Evolutionary conservation across 345 rosid genomes (phyloP), one percentile per base, ranked within the genome.

Genomic region (Brassica incana): DNA sequence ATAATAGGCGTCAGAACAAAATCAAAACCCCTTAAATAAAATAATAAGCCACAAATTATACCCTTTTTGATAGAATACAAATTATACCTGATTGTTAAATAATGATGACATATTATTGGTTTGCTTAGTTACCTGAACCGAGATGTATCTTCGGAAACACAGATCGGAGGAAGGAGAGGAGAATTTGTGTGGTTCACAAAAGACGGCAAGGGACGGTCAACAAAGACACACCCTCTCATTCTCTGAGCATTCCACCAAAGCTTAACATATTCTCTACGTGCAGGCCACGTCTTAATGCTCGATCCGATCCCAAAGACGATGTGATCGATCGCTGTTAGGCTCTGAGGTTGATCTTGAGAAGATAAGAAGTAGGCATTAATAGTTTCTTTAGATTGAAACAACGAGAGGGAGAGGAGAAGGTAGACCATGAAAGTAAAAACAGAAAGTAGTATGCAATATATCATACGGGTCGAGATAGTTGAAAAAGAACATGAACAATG

Each of bases 181-280:
- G 83, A 76, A 65, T 76, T 69, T 66, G 59, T 43, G 43, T 71
- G 9, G 33, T 81, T 81, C 6, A 59, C 43, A 15, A 32, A 52
- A 8, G 87, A 79, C 40, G 85, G 70, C 70, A 72, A 60, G 2
- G 67, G 69, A 3, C 77, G 38, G 12, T 72, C 83, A 40, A 92
- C 75, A 70, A 90, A 95, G 5, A 90, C 98, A n/a, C 94, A 91
- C 11, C 97, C 99, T 10, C 88, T 82, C 93, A 87, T 92, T 63
- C 71, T 77, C 2, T 65, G 33, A 4, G 88, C 80, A 52, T 85
- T 78, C 97, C 98, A 95, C 99, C 97, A 92, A 33, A 88, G 87
- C 81, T 85, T 86, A 12, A 88, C 85, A 27, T 87, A 91, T 0
- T 91, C 91, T 73, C 83, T 88, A 30, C 91, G 84, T 7, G 76